Evolutionary conservation across 352 stramenopile species (phyloP), one percentile per base, ranked within the genome.

Genomic region (Pythium rishiriense): DNA sequence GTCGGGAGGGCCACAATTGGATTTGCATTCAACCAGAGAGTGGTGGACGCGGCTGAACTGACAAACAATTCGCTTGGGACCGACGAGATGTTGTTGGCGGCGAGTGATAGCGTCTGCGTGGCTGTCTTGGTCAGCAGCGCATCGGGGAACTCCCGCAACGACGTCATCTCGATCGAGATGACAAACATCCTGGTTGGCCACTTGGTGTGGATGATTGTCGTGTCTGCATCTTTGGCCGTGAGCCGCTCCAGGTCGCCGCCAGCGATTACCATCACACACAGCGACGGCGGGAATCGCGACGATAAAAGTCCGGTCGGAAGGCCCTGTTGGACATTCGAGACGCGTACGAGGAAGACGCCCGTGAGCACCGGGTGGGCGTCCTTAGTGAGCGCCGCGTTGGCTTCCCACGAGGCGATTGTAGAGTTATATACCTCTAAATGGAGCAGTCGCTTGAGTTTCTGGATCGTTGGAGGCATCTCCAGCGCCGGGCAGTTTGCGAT

Each of bases 361-460:
- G 69, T 70, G 49, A 72, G 49, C 3, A 62, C 57, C 19, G 59
- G 53, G 29, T 72, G 65, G 3, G 24, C 1, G 0, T 59, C 24
- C 19, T 26, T 28, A 0, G 58, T 68, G 10, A 72, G 41, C 14
- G 58, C 65, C 8, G 65, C 37, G 0, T 21, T 31, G 5, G 24
- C 22, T 5, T 51, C 47, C 65, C 65, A 72, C 17, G 43, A 22
- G 6, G 39, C 19, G 4, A 72, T 24, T n/a, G 59, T 72, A 28
- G 59, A 69, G 48, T 72, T 72, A 54, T 69, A 69, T 14, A 72
- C 52, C 41, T 72, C 65, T 6, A 72, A 24, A 15, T 64, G 47
- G 1, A 68, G 39, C 12, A 68, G 33, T 9, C 58, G 42, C 31
- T 12, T 31, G 4, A 72, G 33, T 3, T 28, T 12, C 49, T 72